Base-by-base conservation (phyloP, 108 stramenopile species). In the Nitzschia inconspicua region DNA sequence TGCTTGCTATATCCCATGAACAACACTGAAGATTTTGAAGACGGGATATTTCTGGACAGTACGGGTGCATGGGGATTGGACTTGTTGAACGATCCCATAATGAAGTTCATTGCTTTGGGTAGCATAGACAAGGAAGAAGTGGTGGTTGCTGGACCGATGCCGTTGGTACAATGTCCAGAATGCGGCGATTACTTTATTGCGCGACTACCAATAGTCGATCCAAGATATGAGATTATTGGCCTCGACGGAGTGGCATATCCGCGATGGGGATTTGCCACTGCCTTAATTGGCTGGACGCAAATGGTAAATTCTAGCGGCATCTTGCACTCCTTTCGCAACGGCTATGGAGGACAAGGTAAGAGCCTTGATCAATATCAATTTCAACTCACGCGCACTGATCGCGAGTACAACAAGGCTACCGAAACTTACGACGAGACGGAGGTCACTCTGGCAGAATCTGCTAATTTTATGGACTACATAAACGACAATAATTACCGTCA, bases 91-190 rank as follows among this genome's bases (percentile, higher is more conserved):
- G 58, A 68, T 42, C 75, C 75, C 2, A 14, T 14, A 11, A 26
- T 64, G 1, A 63, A 6, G 10, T 42, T 39, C 26, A 58, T 55
- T 40, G 50, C 62, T 2, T 10, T 53, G n/a, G 70, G 73, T 10
- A 69, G 72, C 0, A 52, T 84, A 0, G 47, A 47, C 0, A 41
- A 51, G 10, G 47, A 69, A 14, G 75, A 59, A 2, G 68, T 81
- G 16, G 69, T 75, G 31, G 76, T 75, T 52, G 77, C 77, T 13
- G 83, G 83, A 4, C 83, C 83, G 1, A 34, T 84, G 13, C 60
- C 32, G 2, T 20, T 84, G 5, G 34, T 40, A 13, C 77, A 76
- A 47, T 71, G 78, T 24, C 47, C 34, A 9, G 48, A 52, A 0
- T 47, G 56, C 25, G 29, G 30, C 10, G 59, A 60, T 19, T 44